A percentile compares a stretch with the other conserved stretches of the same genome.
phyloP scores from a whole-genome alignment of 2,329 filamentous ascomycete species.

The Trichocomaceae sp. region DNA sequence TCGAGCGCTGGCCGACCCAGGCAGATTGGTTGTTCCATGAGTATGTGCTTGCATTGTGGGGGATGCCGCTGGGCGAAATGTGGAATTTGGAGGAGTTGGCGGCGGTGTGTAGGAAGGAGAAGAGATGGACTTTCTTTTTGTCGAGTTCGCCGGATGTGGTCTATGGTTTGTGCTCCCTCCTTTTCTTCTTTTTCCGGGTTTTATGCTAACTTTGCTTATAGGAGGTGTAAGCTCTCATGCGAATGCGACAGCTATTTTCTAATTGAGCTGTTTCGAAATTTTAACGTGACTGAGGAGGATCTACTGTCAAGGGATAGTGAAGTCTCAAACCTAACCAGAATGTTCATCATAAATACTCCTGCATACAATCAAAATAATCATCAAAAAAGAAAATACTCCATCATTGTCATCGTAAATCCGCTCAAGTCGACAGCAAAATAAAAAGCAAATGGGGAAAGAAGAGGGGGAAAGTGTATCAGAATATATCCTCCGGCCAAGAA shows the following conservation, averaged over 20 bases:
- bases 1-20: conserved; percentile 56
- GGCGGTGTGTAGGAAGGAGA: conserved; percentile 28
- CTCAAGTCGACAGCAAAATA: background rate
- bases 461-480: conserved; percentile 19
- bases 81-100: conserved; percentile 38
- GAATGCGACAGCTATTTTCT: conserved; percentile 27
- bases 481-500: conserved; percentile 40
- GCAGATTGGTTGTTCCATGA: conserved; percentile 31
- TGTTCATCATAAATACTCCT: background rate
- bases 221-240: conserved; percentile 23
- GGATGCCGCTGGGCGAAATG: conserved; percentile 42
- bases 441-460: background rate
- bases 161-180: conserved; percentile 26
- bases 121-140: conserved; percentile 38
- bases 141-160: conserved; percentile 38
- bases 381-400: background rate
- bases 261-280: background rate
- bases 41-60: conserved; percentile 39
- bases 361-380: conserved; percentile 14
- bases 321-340: no score
- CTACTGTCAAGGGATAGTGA: no score
- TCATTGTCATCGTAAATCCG: conserved; percentile 20
- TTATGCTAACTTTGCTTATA: conserved; percentile 13
- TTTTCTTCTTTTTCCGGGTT: background rate
- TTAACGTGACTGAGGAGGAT: no score